A percentile compares a stretch with the other conserved stretches of the same genome.
phyloP scores from a whole-genome alignment of 352 stramenopile species.

The Pythium rhizo-oryzae region DNA sequence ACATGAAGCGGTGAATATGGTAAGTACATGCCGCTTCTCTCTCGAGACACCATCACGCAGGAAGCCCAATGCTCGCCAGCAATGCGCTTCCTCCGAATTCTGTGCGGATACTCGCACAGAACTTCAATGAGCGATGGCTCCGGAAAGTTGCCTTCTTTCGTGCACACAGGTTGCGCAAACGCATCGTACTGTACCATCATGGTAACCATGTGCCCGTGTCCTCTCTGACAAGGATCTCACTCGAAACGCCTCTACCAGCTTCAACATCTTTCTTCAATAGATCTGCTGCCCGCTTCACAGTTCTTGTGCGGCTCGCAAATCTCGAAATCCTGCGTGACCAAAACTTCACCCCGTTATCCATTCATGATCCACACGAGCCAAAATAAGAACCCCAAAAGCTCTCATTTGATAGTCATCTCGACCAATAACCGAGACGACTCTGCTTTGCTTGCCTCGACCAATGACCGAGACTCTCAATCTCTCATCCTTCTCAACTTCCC shows the following conservation, averaged over 20 bases:
- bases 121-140: too few relatives aligned
- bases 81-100: too few relatives aligned
- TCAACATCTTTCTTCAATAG: not conserved
- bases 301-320: not conserved
- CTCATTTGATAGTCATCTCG: not conserved
- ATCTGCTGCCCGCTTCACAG: not conserved
- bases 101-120: too few relatives aligned
- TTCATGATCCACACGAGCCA: not conserved
- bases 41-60: too few relatives aligned
- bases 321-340: not conserved
- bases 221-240: too few relatives aligned
- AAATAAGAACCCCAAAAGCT: not conserved
- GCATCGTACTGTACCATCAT: too few relatives aligned
- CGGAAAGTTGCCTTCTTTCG: too few relatives aligned
- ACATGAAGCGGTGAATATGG: too few relatives aligned
- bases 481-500: not conserved
- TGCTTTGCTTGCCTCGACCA: not conserved
- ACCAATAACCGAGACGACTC: slow-evolving; percentile 5
- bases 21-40: too few relatives aligned
- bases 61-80: too few relatives aligned
- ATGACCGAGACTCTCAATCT: not conserved
- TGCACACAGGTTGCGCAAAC: too few relatives aligned
- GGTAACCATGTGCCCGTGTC: too few relatives aligned
- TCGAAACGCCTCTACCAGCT: slow-evolving; percentile 8
- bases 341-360: not conserved